Percentiles rank a stretch among this genome's conserved stretches.
These are phyloP conservation scores for Aspergillus fumigatus DNA, from an alignment of 2,329 filamentous ascomycete species.

Conservation along the genomic window DNA sequence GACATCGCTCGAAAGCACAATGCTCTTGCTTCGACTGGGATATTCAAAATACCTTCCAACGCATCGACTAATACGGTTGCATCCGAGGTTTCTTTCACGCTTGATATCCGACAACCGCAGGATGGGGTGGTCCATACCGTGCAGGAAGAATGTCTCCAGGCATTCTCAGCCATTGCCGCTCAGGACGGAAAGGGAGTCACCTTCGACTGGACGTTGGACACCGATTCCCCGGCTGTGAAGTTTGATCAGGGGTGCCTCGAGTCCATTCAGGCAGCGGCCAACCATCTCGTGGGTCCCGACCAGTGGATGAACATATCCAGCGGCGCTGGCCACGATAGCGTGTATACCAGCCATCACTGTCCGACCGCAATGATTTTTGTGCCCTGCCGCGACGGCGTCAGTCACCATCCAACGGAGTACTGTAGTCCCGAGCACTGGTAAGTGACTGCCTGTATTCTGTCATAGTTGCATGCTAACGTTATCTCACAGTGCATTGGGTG, in stretches of 20 bases:
- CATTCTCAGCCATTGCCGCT: slow-evolving; percentile 53
- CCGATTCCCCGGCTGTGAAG: slow-evolving; percentile 50
- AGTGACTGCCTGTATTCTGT: slow-evolving; percentile 1
- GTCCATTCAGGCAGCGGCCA: slow-evolving; percentile 55
- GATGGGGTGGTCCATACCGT: slow-evolving; percentile 53
- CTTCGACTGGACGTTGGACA: slow-evolving; percentile 56
- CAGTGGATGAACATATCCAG: slow-evolving; percentile 48
- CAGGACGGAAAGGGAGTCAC: slow-evolving; percentile 48
- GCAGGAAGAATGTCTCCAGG: slow-evolving; percentile 49
- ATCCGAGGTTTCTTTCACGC: slow-evolving; percentile 57
- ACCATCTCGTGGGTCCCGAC: slow-evolving; percentile 49
- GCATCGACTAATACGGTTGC: slow-evolving; percentile 66
- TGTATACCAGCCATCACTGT: slow-evolving; percentile 51
- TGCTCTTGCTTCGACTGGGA: slow-evolving; percentile 62
- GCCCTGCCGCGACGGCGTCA: slow-evolving; percentile 54
- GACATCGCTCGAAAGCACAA: slow-evolving; percentile 52
- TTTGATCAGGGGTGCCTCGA: slow-evolving; percentile 61
- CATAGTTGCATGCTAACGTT: background rate
- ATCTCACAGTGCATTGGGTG: slow-evolving; percentile 22
- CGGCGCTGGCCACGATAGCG: slow-evolving; percentile 58
- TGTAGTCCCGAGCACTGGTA: slow-evolving; percentile 45
- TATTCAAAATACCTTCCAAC: slow-evolving; percentile 54
- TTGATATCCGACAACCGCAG: slow-evolving; percentile 59
- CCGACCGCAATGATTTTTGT: slow-evolving; percentile 63
- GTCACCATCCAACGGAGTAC: slow-evolving; percentile 57